Evolutionary conservation across 352 stramenopile species (phyloP), one percentile per base, ranked within the genome.

Genomic region (Phytophthora capsici): DNA sequence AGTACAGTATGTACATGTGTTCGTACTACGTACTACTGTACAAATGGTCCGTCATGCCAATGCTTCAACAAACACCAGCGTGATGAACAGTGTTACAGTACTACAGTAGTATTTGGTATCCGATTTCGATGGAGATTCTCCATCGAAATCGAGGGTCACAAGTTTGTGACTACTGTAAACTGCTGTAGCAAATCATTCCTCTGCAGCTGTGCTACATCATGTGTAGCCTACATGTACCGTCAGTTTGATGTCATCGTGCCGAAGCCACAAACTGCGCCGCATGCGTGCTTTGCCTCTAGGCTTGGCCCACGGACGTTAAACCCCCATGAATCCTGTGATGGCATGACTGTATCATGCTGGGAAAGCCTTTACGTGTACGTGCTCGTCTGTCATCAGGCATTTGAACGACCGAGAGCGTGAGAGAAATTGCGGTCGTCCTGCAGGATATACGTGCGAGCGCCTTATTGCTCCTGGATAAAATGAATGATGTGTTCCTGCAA

Each of bases 241-340:
- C n/a, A 32, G 12, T 6, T 10, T 13, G 28, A 34, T 34, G 28
- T 1, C 45, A 9, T 32, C 45, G 45, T 23, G 25, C 16, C n/a
- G n/a, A n/a, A 52, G 25, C 45, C 45, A 52, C 45, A 52, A 52
- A 36, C 6, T 52, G 25, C 45, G 9, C 9, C 25, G 22, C 44
- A 51, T 51, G 23, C 44, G 43, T 49, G 43, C 43, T 49, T 22
- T 4, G 43, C 17, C 6, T 47, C 41, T 17, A 26, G 41, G 41
- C 20, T 26, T n/a, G 36, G n/a, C 16, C 9, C 28, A 12, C 28
- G 28, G 28, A 34, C 8, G 8, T 34, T 34, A 34, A 34, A 14
- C 28, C 28, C 28, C 28, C 41, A 48, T 48, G 41, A 26, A 48
- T 48, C 41, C 25, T 50, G 12, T 50, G 12, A 50, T 50, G 44